Percentiles rank a stretch among this genome's conserved stretches.
Evolutionary conservation across 1,284 basidiomycete species (phyloP).

Genomic region (Heterobasidion parviporum): DNA sequence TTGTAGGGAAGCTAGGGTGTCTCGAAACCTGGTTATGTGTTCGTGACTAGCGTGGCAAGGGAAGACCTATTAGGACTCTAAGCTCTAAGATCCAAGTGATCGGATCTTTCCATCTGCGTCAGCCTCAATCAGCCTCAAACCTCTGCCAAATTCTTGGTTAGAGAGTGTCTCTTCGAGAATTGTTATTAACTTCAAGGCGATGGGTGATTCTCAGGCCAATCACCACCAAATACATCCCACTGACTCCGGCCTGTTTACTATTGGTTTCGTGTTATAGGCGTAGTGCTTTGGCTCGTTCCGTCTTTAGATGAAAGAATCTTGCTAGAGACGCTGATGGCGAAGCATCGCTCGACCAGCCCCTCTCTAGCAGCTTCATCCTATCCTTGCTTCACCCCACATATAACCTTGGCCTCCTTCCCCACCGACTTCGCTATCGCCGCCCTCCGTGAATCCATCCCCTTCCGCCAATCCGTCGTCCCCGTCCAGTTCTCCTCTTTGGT

Average conservation of each 20-base stretch:
- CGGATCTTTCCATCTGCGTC: too few species aligned
- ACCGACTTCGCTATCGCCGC: conserved; percentile 18
- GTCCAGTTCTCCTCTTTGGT: conserved; percentile 46
- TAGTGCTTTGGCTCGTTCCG: conserved; percentile 61
- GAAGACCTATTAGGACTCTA: too few species aligned
- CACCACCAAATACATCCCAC: not conserved
- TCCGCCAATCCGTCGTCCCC: conserved; percentile 22
- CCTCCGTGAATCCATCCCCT: conserved; percentile 34
- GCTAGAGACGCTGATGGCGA: conserved; percentile 38
- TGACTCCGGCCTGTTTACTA: not conserved
- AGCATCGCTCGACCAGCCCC: conserved; percentile 20
- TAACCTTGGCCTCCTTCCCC: conserved; percentile 55
- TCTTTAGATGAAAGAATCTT: conserved; percentile 25
- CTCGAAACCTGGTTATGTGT: too few species aligned
- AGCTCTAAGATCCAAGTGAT: too few species aligned
- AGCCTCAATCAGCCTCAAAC: too few species aligned
- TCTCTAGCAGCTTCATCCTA: conserved; percentile 32
- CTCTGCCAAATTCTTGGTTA: too few species aligned
- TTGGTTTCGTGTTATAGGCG: conserved; percentile 24
- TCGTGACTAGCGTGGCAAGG: too few species aligned
- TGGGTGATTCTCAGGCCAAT: too few species aligned
- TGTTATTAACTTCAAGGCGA: too few species aligned
- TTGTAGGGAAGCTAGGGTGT: not conserved
- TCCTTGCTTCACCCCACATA: conserved; percentile 55
- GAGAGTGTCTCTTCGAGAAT: too few species aligned